Conservation (phyloP, 257 asterid genomes). For the Asclepias syriaca region DNA sequence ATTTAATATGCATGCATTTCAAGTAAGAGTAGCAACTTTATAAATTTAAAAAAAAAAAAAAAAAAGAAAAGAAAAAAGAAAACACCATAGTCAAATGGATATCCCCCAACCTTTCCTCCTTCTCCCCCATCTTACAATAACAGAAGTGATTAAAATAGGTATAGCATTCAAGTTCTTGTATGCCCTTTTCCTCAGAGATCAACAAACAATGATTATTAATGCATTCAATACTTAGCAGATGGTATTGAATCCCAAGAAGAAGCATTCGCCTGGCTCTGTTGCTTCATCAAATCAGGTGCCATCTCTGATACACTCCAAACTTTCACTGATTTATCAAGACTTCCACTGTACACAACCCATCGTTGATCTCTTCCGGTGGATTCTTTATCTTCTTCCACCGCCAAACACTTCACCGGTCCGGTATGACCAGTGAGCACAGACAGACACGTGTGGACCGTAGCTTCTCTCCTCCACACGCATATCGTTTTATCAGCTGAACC, state of each 20-base stretch:
- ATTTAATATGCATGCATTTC: not conserved
- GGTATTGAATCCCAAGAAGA: constrained; percentile 53
- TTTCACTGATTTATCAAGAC: constrained; percentile 74
- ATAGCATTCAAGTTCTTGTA: not conserved
- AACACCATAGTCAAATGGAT: not conserved
- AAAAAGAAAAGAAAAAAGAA: not conserved
- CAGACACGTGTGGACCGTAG: constrained; percentile 48
- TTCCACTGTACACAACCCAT: constrained; percentile 79
- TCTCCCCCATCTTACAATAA: not conserved
- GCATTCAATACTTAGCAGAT: constrained; percentile 43
- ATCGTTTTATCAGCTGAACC: constrained; percentile 81
- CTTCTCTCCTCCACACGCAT: constrained; percentile 68
- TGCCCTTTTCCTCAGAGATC: not conserved
- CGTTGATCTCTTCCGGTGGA: constrained; percentile 31
- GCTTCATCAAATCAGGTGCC: constrained; percentile 43
- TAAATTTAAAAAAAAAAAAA: not conserved
- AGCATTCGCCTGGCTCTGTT: constrained; percentile 20
- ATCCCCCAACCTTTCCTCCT: not conserved
- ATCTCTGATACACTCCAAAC: constrained; percentile 78
- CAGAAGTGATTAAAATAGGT: not conserved
- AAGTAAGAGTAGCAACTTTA: not conserved
- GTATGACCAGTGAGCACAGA: constrained; percentile 71
- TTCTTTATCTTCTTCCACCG: constrained; percentile 50
- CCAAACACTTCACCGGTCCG: constrained; percentile 81
- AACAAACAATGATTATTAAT: not conserved